These are phyloP conservation scores for Melaleuca quinquenervia DNA, from an alignment of 345 rosid species.

Conservation along the genomic window DNA sequence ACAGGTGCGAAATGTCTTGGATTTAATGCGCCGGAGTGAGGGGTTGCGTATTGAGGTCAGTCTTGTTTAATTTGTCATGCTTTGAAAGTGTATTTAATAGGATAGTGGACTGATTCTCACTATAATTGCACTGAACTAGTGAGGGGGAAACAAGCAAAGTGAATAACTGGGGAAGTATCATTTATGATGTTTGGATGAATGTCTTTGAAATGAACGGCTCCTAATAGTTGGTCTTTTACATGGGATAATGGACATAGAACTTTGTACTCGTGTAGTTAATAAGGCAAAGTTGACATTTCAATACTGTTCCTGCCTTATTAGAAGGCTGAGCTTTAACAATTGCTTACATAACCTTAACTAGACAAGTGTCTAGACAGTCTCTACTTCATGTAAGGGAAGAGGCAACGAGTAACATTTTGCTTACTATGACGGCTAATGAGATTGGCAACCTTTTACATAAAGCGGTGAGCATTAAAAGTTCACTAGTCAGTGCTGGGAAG, in stretches of 20 bases:
- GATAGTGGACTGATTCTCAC: background rate
- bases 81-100: background rate
- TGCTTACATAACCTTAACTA: background rate
- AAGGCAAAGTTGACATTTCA: background rate
- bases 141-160: background rate
- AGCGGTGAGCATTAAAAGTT: background rate
- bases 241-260: background rate
- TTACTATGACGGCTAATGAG: background rate
- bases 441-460: background rate
- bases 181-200: background rate
- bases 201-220: background rate
- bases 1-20: conserved; percentile 74
- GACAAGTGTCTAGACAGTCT: background rate
- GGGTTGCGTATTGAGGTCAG: conserved; percentile 70
- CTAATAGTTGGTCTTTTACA: background rate
- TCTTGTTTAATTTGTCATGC: background rate
- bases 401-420: background rate
- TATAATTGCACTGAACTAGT: background rate
- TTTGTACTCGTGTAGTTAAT: background rate
- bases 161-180: background rate
- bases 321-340: background rate
- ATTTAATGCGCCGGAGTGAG: conserved; percentile 78
- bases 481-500: background rate
- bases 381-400: background rate
- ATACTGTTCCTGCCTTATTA: background rate